Conservation (phyloP, 2,329 filamentous ascomycete genomes). For the Tricladium varicosporioides region DNA sequence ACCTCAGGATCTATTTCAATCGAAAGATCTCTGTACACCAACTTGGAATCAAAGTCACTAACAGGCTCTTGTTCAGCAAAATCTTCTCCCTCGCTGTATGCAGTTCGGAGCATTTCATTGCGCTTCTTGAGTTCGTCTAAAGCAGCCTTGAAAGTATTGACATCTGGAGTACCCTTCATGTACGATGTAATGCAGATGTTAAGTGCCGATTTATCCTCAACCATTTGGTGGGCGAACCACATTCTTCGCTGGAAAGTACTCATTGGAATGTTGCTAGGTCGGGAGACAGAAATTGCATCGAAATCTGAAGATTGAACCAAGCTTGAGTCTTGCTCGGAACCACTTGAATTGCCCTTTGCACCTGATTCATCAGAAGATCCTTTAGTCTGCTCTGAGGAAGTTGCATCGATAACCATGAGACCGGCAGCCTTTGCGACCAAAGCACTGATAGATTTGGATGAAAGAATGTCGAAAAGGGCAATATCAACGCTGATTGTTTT, state of each 20-base stretch:
- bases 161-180: conserved; percentile 3
- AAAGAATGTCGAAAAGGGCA: conserved; percentile 2
- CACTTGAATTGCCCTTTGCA: not conserved
- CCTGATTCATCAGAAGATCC: not conserved
- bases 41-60: not conserved
- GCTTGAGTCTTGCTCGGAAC: not conserved
- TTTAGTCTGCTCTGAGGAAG: conserved; percentile 1
- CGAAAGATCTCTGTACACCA: conserved; percentile 1
- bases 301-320: conserved; percentile 2
- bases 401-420: conserved; percentile 1
- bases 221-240: conserved; percentile 1
- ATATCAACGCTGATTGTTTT: conserved; percentile 3
- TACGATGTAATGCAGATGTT: conserved; percentile 3
- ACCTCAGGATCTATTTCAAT: not conserved
- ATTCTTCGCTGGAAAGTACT: conserved; percentile 1
- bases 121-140: conserved; percentile 1
- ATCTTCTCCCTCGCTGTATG: conserved; percentile 3
- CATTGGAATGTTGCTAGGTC: conserved; percentile 1
- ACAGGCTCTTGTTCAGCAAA: conserved; percentile 3
- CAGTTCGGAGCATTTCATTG: conserved; percentile 4
- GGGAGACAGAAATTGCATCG: conserved; percentile 1
- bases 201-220: conserved; percentile 2
- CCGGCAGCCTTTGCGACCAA: not conserved
- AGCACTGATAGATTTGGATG: not conserved
- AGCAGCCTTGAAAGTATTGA: conserved; percentile 3